Evolutionary conservation across 2,329 filamentous ascomycete species (phyloP), one percentile per base, ranked within the genome.

Genomic region (Ophiostoma quercus): DNA sequence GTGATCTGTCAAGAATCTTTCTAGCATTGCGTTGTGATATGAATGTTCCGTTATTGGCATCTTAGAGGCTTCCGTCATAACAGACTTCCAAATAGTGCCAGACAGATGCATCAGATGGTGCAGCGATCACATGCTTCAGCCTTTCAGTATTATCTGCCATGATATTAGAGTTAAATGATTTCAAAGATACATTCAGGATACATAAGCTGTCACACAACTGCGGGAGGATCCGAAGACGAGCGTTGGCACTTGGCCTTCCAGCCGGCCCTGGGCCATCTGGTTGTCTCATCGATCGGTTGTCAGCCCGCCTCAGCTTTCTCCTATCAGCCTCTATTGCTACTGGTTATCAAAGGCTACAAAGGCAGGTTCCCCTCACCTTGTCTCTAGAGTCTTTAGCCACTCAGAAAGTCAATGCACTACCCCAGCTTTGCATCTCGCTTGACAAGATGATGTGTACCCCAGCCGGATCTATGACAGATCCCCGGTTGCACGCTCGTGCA

Each of bases 281-380:
- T n/a, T 57, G 51, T 57, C 51, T 57, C 51, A 57, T 57, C 47
- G 47, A 57, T 57, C 51, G n/a, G n/a, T 54, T 54, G 51, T 54
- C 51, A 54, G 51, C 22, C 51, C 22, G 51, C 51, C 9, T 54
- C 22, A 25, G 22, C n/a, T 25, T 11, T 5, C 9, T 22, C 51
- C 22, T 14, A 25, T 57, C 51, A 57, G 51, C 51, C 25, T 57
- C 51, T 57, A n/a, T n/a, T 47, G 19, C 19, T 19, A 47, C 43
- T n/a, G 19, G 43, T 12, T 54, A 54, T 54, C 51, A 57, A 57
- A 25, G 51, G 2, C n/a, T 57, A 25, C 51, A 57, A 57, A 57
- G 51, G 51, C 7, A 25, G 25, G 25, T 54, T 60, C 54, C 54
- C 11, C 5, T 60, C 57, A 62, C 14, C 51, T 51, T 19, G 47